phyloP scores from a whole-genome alignment of 495 filamentous ascomycete genomes.

The Hypoxylon fuscum region DNA sequence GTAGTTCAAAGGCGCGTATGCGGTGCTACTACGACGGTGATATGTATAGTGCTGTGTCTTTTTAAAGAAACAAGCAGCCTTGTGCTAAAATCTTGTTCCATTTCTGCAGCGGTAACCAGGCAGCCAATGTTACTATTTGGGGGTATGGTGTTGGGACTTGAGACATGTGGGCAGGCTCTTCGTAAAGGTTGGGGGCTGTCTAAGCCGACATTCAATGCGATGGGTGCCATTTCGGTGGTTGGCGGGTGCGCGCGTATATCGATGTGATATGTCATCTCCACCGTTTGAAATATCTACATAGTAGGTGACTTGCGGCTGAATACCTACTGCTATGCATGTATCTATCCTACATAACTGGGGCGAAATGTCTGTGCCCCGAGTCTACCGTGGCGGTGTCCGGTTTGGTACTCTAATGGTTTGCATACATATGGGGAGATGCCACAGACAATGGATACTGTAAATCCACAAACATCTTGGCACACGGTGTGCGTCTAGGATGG shows the following conservation, averaged over 20 bases:
- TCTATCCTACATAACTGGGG: slow-evolving; percentile 4
- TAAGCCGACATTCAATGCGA: neutral
- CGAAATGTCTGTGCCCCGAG: neutral
- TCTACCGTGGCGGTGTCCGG: slow-evolving; percentile 12
- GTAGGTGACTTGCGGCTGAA: slow-evolving; percentile 26
- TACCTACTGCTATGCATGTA: slow-evolving; percentile 18
- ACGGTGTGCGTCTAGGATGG: neutral
- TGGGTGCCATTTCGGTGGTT: slow-evolving; percentile 10
- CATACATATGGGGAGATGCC: neutral
- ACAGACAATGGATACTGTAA: neutral
- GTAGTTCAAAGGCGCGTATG: neutral
- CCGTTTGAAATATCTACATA: slow-evolving; percentile 5
- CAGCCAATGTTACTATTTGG: neutral
- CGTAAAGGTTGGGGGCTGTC: slow-evolving; percentile 19
- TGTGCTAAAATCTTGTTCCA: neutral
- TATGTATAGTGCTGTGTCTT: slow-evolving; percentile 8
- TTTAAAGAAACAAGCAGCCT: slow-evolving; percentile 15
- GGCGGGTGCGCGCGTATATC: slow-evolving; percentile 23
- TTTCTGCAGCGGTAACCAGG: neutral
- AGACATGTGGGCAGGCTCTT: neutral
- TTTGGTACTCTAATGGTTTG: slow-evolving; percentile 1
- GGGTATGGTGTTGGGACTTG: neutral
- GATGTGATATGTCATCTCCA: slow-evolving; percentile 17
- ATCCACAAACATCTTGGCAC: neutral
- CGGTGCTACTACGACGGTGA: slow-evolving; percentile 1